Base-by-base conservation (phyloP, 148 eudicot species). In the Rhododendron molle region DNA sequence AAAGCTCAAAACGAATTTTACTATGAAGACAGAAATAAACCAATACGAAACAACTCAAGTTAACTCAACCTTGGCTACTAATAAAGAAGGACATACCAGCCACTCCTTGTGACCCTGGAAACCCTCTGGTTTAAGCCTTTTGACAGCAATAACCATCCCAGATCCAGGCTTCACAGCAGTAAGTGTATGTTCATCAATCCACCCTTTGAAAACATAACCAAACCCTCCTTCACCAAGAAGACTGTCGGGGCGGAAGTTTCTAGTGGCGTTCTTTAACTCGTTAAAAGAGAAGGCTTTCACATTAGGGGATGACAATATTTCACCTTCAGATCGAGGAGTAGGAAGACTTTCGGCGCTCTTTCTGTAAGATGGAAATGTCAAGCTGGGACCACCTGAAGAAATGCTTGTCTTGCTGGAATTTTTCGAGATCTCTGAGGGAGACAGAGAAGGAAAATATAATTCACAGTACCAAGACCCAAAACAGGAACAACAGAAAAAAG, bases 341-440 rank as follows among this genome's bases (percentile, higher is more conserved):
- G 93, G 89, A 44, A 93, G 77, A 83, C 90, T 90, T 50, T 89
- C 95, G 15, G 87, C 84, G 85, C 89, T 92, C 86, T 88, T 95
- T 76, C 88, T 88, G 86, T 85, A 81, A 62, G 90, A 87, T 28
- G 90, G 85, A 50, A 87, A 65, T 82, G 82, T 88, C 38, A 90
- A 82, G 84, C 85, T 92, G 16, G 94, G 89, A 20, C 80, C 85
- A 84, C 71, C 84, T 10, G 95, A 91, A 32, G 92, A 91, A 83
- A 67, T 80, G 89, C 90, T 83, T 21, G 87, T 89, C 86, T 90
- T 90, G 83, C 93, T 89, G 84, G 83, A 83, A 87, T 28, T 43
- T 88, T 88, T 95, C 34, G 94, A 90, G 80, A 82, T 88, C 72
- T 90, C 96, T 90, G 91, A 86, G 84, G 85, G 85, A 83, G 82